A percentile compares a stretch with the other conserved stretches of the same genome.
Evolutionary conservation across 768 basidiomycete genomes (phyloP).

Genomic region (Lyophyllum decastes): DNA sequence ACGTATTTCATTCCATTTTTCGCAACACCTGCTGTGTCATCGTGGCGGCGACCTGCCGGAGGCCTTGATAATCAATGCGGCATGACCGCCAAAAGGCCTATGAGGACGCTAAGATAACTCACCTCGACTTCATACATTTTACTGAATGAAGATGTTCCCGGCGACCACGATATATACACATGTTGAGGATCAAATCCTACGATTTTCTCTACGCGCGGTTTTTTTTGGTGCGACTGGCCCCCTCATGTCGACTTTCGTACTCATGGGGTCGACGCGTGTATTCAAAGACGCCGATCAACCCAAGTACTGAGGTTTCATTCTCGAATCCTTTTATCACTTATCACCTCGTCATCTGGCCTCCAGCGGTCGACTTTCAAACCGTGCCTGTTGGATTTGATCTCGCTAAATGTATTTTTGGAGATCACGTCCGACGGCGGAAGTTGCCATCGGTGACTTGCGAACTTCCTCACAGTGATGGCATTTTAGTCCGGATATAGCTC

Average conservation of each 20-base stretch:
- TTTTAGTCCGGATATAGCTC: neutral
- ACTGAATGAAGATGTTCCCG: neutral
- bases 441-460: slow-evolving; percentile 12
- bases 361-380: neutral
- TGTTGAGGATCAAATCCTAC: neutral
- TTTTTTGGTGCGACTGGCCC: neutral
- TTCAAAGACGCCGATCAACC: neutral
- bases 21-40: neutral
- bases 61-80: neutral
- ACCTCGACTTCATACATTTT: neutral
- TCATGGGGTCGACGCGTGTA: neutral
- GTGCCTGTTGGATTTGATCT: neutral
- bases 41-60: neutral
- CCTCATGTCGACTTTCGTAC: neutral
- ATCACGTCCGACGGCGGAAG: slow-evolving; percentile 8
- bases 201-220: neutral
- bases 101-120: no score
- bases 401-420: neutral
- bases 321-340: neutral
- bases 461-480: neutral
- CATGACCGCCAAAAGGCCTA: neutral
- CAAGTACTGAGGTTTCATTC: neutral
- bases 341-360: neutral
- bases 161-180: neutral
- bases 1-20: neutral